Percentiles rank a stretch among this genome's conserved stretches.
These are phyloP conservation scores for Ajuga chamaepitys DNA, from an alignment of 257 asterid genomes.

Conservation along the genomic window DNA sequence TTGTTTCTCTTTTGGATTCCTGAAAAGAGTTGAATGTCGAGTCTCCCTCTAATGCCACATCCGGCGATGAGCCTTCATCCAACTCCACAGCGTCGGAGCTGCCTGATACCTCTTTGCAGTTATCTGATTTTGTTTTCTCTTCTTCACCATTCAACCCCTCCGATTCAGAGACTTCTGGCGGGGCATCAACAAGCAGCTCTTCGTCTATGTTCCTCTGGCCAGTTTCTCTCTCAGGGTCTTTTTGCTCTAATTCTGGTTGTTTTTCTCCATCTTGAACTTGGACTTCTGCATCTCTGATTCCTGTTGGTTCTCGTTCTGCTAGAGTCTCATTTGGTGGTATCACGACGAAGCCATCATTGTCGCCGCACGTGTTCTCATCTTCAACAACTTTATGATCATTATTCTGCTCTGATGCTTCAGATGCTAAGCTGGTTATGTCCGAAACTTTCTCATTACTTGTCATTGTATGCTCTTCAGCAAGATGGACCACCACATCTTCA, in stretches of 20 bases:
- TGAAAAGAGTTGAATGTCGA: slow-evolving; percentile 7
- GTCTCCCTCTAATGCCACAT: slow-evolving; percentile 14
- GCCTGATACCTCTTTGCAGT: slow-evolving; percentile 1
- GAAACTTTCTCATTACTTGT: slow-evolving; percentile 16
- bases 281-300: slow-evolving; percentile 5
- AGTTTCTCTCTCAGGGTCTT: slow-evolving; percentile 1
- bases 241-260: slow-evolving; percentile 6
- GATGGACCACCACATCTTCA: slow-evolving; percentile 3
- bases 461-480: slow-evolving; percentile 1
- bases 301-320: slow-evolving; percentile 4
- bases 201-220: slow-evolving; percentile 8
- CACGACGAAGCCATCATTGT: slow-evolving; percentile 17
- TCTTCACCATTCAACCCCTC: slow-evolving; percentile 11
- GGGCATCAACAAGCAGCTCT: background rate
- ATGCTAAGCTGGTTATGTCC: slow-evolving; percentile 19
- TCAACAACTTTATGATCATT: background rate
- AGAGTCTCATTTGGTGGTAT: slow-evolving; percentile 15
- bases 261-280: slow-evolving; percentile 16
- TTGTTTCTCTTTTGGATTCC: slow-evolving; percentile 11
- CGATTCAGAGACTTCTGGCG: slow-evolving; percentile 11
- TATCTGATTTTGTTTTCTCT: slow-evolving; percentile 3
- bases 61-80: slow-evolving; percentile 2
- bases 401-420: slow-evolving; percentile 19
- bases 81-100: slow-evolving; percentile 8
- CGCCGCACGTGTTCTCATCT: slow-evolving; percentile 1